A percentile compares a stretch with the other conserved stretches of the same genome.
Evolutionary conservation across 1,284 basidiomycete genomes (phyloP).

Genomic region (Apiotrichum akiyoshidainum): DNA sequence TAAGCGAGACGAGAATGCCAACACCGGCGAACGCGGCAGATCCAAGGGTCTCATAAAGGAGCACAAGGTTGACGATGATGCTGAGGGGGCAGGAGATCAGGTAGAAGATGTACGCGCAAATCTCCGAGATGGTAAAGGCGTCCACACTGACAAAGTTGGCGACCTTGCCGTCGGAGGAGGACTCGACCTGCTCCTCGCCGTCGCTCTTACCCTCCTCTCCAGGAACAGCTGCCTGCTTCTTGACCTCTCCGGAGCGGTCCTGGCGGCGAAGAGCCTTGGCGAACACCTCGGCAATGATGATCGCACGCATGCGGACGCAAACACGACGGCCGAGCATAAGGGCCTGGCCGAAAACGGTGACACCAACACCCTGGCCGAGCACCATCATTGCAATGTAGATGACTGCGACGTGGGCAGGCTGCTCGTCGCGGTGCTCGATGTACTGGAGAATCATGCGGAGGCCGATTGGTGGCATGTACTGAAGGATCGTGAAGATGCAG

Average conservation of each 20-base stretch:
- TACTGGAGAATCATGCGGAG: conserved; percentile 54
- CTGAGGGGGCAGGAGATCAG: conserved; percentile 49
- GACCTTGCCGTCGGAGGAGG: conserved; percentile 55
- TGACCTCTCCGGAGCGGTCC: conserved; percentile 50
- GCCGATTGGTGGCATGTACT: conserved; percentile 54
- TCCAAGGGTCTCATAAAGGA: conserved; percentile 52
- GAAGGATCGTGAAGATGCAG: conserved; percentile 50
- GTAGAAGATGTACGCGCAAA: conserved; percentile 49
- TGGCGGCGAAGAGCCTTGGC: conserved; percentile 56
- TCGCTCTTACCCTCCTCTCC: conserved; percentile 12
- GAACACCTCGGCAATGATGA: conserved; percentile 57
- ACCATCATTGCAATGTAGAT: conserved; percentile 56
- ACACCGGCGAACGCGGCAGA: conserved; percentile 53
- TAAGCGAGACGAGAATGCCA: conserved; percentile 46
- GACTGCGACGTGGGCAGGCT: conserved; percentile 54
- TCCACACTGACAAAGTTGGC: conserved; percentile 58
- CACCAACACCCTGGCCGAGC: conserved; percentile 50
- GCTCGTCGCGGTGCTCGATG: conserved; percentile 45
- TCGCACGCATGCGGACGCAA: conserved; percentile 52
- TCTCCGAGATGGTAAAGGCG: conserved; percentile 52
- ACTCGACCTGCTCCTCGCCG: conserved; percentile 21
- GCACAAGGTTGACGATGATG: conserved; percentile 51
- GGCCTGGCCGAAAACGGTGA: conserved; percentile 50
- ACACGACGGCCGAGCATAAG: conserved; percentile 54
- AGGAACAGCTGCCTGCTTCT: conserved; percentile 13